Evolutionary conservation across 1,139 yeast species (phyloP).

Genomic region (Yamadazyma blattariae): DNA sequence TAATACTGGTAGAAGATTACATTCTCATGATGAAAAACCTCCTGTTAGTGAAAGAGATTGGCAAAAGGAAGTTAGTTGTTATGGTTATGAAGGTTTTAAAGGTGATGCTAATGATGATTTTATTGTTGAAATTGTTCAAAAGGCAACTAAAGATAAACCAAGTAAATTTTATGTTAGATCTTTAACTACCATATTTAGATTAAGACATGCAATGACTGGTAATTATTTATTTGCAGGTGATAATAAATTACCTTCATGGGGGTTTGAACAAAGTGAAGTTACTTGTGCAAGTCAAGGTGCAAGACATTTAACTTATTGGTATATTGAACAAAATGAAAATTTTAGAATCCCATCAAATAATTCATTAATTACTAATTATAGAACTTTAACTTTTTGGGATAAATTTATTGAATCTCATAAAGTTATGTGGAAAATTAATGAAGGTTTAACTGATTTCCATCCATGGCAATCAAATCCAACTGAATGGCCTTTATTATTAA

Average conservation of each 20-base stretch:
- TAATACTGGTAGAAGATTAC: constrained; percentile 74
- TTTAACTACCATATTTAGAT: constrained; percentile 77
- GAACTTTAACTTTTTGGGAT: constrained; percentile 57
- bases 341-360: constrained; percentile 19
- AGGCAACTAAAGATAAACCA: constrained; percentile 51
- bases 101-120: constrained; percentile 98
- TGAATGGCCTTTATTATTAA: constrained; percentile 82
- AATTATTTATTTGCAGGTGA: constrained; percentile 85
- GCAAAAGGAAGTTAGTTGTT: constrained; percentile 92
- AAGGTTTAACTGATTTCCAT: constrained; percentile 81
- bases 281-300: constrained; percentile 85
- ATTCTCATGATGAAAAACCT: constrained; percentile 93
- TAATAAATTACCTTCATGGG: constrained; percentile 92
- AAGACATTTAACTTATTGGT: constrained; percentile 77
- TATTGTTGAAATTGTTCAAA: constrained; percentile 77
- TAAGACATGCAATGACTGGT: constrained; percentile 88
- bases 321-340: constrained; percentile 75
- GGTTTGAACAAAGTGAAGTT: constrained; percentile 95
- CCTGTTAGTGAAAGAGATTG: constrained; percentile 92
- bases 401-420: constrained; percentile 78
- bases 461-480: constrained; percentile 84
- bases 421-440: constrained; percentile 90
- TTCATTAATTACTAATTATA: constrained; percentile 51
- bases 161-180: constrained; percentile 71
- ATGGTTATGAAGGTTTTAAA: constrained; percentile 85